A percentile compares a stretch with the other conserved stretches of the same genome.
These are phyloP conservation scores for Ilyonectria sp. DNA, from an alignment of 2,329 filamentous ascomycete genomes.

Conservation along the genomic window DNA sequence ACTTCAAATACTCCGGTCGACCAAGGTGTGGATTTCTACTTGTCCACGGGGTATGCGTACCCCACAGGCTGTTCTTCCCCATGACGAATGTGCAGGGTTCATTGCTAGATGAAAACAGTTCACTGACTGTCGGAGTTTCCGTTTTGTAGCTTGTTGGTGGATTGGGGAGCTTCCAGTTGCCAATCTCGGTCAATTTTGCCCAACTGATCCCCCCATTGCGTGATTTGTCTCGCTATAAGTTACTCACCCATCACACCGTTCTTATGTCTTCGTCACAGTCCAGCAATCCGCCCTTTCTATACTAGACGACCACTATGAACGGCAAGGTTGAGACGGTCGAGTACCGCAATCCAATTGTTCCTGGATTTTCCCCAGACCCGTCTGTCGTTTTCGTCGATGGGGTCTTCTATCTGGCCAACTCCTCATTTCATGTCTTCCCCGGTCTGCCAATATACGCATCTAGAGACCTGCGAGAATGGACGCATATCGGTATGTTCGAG, in stretches of 20 bases:
- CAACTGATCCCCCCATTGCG: not conserved
- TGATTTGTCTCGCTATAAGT: slow-evolving; percentile 5
- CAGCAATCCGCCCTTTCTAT: not conserved
- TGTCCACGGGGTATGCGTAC: not conserved
- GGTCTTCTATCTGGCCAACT: slow-evolving; percentile 36
- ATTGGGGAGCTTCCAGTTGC: not conserved
- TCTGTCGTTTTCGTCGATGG: slow-evolving; percentile 35
- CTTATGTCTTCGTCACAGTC: not conserved
- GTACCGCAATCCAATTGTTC: slow-evolving; percentile 29
- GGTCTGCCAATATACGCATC: slow-evolving; percentile 36
- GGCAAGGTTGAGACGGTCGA: not conserved
- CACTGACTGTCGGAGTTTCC: not conserved
- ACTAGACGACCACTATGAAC: not conserved
- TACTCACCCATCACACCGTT: not conserved
- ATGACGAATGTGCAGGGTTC: not conserved
- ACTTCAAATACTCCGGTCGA: not conserved
- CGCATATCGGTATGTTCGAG: slow-evolving; percentile 25
- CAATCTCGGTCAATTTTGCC: not conserved
- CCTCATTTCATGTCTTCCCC: slow-evolving; percentile 35
- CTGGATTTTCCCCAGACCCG: slow-evolving; percentile 34
- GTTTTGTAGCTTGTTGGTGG: not conserved
- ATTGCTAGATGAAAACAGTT: not conserved
- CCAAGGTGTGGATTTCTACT: not conserved
- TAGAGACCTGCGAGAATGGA: slow-evolving; percentile 29
- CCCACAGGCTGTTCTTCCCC: not conserved